Percentiles rank a stretch among this genome's conserved stretches.
These are phyloP conservation scores for Tetracentron sinense DNA, from an alignment of 164 flowering plant genomes.

Conservation along the genomic window DNA sequence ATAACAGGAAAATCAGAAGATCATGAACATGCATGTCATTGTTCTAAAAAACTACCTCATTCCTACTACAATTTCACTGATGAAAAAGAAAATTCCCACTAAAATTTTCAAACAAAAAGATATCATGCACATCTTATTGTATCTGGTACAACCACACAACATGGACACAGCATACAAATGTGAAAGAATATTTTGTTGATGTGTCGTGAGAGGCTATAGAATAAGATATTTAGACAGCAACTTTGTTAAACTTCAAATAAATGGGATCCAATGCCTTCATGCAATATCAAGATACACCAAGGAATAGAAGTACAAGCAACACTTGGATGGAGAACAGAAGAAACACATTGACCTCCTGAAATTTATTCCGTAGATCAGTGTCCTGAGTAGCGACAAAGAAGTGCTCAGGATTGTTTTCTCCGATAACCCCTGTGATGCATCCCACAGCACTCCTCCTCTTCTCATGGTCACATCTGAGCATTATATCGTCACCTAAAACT, in stretches of 20 bases:
- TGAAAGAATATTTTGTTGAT: too few species aligned
- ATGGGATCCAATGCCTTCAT: neutral
- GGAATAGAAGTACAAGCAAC: neutral
- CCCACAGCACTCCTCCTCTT: conserved; percentile 48
- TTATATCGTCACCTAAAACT: neutral
- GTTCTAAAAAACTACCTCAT: too few species aligned
- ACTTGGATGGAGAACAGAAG: neutral
- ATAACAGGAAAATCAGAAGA: too few species aligned
- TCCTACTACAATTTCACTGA: too few species aligned
- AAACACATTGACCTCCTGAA: conserved; percentile 51
- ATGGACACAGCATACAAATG: too few species aligned
- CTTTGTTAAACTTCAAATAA: neutral
- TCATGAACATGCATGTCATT: too few species aligned
- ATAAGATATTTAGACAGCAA: too few species aligned
- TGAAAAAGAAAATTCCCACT: too few species aligned
- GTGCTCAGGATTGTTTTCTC: conserved; percentile 71
- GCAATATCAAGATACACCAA: neutral
- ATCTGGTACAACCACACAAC: too few species aligned
- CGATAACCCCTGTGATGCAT: conserved; percentile 66
- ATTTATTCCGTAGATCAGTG: conserved; percentile 49
- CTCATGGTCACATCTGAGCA: conserved; percentile 80
- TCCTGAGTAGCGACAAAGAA: conserved; percentile 91
- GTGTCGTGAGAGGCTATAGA: too few species aligned
- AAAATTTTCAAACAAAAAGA: too few species aligned
- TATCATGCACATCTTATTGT: too few species aligned